Percentiles rank a stretch among this genome's conserved stretches.
Evolutionary conservation across 1,284 basidiomycete species (phyloP).

Genomic region (Cryptococcus hybrid): DNA sequence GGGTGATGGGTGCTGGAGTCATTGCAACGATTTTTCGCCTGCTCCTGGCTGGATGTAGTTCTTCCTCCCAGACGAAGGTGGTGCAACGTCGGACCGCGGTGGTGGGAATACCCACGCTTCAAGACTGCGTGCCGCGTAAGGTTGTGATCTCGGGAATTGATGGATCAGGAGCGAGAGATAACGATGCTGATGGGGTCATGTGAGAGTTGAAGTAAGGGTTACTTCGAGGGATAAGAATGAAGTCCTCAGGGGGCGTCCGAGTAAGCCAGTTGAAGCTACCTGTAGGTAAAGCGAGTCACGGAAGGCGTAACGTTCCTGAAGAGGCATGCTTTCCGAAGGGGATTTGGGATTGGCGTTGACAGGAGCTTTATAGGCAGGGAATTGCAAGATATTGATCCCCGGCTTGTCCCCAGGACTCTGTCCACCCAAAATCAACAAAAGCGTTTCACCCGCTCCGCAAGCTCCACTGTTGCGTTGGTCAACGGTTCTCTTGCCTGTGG

Average conservation of each 20-base stretch:
- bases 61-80: constrained; percentile 44
- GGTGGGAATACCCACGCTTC: constrained; percentile 54
- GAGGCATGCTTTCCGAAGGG: constrained; percentile 52
- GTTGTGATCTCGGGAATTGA: constrained; percentile 30
- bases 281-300: constrained; percentile 60
- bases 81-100: constrained; percentile 32
- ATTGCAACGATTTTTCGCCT: constrained; percentile 39
- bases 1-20: constrained; percentile 36
- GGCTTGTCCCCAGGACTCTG: constrained; percentile 58
- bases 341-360: constrained; percentile 10
- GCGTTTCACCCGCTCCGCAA: constrained; percentile 70
- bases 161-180: constrained; percentile 48
- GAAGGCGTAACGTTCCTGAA: constrained; percentile 63
- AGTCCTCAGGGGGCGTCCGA: constrained; percentile 66
- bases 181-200: constrained; percentile 67
- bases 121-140: constrained; percentile 42
- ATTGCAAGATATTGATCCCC: constrained; percentile 68
- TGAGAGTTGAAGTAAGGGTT: constrained; percentile 71
- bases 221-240: constrained; percentile 66
- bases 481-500: constrained; percentile 39
- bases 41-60: constrained; percentile 42
- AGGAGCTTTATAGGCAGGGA: constrained; percentile 69
- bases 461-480: constrained; percentile 52
- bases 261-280: constrained; percentile 65
- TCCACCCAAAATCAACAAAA: constrained; percentile 77